Base-by-base conservation (phyloP, 2,329 filamentous ascomycete genomes). In the Monilinia fructigena region DNA sequence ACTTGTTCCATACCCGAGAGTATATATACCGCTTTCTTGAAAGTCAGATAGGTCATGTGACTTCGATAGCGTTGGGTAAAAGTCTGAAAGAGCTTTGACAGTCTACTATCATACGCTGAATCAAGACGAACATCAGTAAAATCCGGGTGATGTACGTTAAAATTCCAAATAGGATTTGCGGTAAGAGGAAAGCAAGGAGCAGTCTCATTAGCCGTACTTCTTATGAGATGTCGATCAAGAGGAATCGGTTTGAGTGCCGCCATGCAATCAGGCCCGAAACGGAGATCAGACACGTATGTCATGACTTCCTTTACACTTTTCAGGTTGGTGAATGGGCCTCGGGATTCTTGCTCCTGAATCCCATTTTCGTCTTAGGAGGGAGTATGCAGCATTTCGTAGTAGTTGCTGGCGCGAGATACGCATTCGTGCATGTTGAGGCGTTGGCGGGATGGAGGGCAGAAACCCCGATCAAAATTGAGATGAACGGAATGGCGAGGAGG, bases 401-500 rank as follows among this genome's bases (percentile, higher is more conserved):
- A 48, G 5, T 26, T 2, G 16, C 26, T 11, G 1, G 42, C 23
- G 28, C 56, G 56, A 10, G 47, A 48, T 26, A 59, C 35, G 12
- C 56, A 59, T 59, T 59, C 56, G 42, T 35, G 23, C 8, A 48
- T 59, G 28, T 48, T 47, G 11, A 59, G 26, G n/a, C 28, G 26
- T 35, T 59, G 56, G 4, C 42, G 56, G 8, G 42, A 20, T 59
- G 20, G 0, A n/a, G 26, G 18, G 56, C 47, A 28, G 56, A 48
- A 18, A 59, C 26, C 1, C 55, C 55, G 18, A 59, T 10, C 11
- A 59, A 18, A 12, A 59, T 59, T 18, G 55, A 59, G 26, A 59
- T 47, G 18, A 47, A 35, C 10, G 55, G 55, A 11, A 47, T n/a
- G 26, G 55, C 18, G 18, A 59, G 40, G 26, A 23, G 40, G 7